phyloP scores from a whole-genome alignment of 163 green algal genomes.

The Scenedesmus sp. region DNA sequence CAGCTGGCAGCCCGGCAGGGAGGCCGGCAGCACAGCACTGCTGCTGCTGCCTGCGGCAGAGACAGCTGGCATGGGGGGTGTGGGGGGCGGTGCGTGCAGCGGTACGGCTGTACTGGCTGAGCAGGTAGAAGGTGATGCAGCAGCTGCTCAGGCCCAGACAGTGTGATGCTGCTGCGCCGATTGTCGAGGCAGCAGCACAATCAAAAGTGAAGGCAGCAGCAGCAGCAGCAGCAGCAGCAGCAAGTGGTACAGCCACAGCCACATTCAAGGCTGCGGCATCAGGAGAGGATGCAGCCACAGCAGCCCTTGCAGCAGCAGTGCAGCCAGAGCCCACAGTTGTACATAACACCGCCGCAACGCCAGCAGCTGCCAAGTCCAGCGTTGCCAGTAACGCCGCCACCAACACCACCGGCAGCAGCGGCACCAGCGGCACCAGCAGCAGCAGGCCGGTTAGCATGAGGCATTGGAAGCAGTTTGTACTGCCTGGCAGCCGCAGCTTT shows the following conservation, averaged over 20 bases:
- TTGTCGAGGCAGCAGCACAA: not conserved
- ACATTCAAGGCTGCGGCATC: not conserved
- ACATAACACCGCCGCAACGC: not conserved
- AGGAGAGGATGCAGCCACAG: not conserved
- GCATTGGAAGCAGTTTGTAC: slow-evolving; percentile 24
- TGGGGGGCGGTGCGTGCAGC: not conserved
- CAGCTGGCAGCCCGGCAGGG: slow-evolving; percentile 11
- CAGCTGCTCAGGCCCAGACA: not conserved
- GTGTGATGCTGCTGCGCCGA: not conserved
- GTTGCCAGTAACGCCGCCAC: not conserved
- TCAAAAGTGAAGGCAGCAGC: not conserved
- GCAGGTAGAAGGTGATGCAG: not conserved
- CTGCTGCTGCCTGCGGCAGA: slow-evolving; percentile 16
- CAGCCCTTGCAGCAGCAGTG: not conserved
- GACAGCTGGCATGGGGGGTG: not conserved
- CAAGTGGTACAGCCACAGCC: not conserved
- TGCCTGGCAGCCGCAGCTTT: slow-evolving; percentile 21
- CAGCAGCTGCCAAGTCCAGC: not conserved
- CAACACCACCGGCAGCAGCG: not conserved
- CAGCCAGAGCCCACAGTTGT: not conserved
- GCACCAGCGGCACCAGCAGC: slow-evolving; percentile 22
- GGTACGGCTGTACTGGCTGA: not conserved
- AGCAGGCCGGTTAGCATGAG: not conserved
- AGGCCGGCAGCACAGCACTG: not conserved
- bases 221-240: slow-evolving; percentile 26